These are phyloP conservation scores for Zoysia pacifica DNA, from an alignment of 176 grass and related monocot genomes.

Conservation along the genomic window DNA sequence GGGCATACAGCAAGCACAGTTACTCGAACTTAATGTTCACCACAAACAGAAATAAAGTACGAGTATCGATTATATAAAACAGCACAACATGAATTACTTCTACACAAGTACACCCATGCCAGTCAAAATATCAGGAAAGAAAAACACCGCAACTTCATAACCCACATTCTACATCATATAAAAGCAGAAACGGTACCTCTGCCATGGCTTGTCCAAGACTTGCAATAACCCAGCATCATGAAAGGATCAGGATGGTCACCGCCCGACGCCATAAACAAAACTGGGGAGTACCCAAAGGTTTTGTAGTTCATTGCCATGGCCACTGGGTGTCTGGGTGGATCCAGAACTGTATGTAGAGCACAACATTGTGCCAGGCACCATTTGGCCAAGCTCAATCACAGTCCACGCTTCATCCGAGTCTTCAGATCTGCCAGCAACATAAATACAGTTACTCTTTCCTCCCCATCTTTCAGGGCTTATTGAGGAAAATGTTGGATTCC, in stretches of 20 bases:
- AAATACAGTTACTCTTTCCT: slow-evolving; percentile 59
- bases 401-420: slow-evolving; percentile 28
- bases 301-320: background rate
- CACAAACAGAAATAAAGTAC: no score
- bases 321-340: background rate
- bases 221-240: background rate
- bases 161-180: background rate
- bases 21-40: no score
- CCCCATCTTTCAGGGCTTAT: slow-evolving; percentile 60
- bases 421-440: background rate
- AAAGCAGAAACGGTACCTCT: background rate
- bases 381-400: slow-evolving; percentile 24
- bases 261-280: slow-evolving; percentile 15
- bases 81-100: background rate
- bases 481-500: slow-evolving; percentile 46
- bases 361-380: background rate
- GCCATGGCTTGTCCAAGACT: background rate
- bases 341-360: background rate
- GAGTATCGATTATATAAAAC: no score
- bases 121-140: background rate
- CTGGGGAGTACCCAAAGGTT: slow-evolving; percentile 38
- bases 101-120: background rate
- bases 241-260: background rate
- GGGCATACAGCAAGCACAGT: no score
- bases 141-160: background rate